Conservation (phyloP, 2,329 filamentous ascomycete species). For the Aspergillus costaricaensis region DNA sequence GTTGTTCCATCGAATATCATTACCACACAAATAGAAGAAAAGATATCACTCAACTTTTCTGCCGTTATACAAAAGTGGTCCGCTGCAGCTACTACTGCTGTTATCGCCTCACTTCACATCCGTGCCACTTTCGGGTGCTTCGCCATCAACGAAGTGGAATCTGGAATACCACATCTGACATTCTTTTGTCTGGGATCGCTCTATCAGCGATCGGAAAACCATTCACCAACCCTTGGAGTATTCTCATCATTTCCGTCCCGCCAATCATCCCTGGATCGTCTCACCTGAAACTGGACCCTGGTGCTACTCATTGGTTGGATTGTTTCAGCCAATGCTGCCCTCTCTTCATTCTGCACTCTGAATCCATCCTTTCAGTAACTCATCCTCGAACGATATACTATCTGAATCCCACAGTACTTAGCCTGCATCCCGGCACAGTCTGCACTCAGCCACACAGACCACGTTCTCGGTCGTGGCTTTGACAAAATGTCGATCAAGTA, state of each 20-base stretch:
- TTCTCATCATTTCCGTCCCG: neutral
- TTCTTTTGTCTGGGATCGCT: neutral
- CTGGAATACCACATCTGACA: neutral
- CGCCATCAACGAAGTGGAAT: neutral
- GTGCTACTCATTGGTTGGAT: neutral
- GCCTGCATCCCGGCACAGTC: neutral
- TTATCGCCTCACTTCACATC: neutral
- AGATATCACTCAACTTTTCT: too few species aligned
- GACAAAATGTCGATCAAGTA: slow-evolving; percentile 47
- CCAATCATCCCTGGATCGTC: neutral
- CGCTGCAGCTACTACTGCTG: too few species aligned
- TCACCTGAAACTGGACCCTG: slow-evolving; percentile 3
- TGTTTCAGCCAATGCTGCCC: slow-evolving; percentile 6
- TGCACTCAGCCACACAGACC: slow-evolving; percentile 22
- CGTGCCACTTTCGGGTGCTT: neutral
- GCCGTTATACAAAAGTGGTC: too few species aligned
- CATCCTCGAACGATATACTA: neutral
- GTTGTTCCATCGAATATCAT: neutral
- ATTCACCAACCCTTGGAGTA: neutral
- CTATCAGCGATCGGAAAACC: neutral
- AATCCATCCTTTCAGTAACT: neutral
- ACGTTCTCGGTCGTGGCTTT: slow-evolving; percentile 34
- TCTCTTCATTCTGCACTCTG: neutral
- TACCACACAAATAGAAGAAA: too few species aligned
- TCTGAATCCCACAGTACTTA: too few species aligned